These are phyloP conservation scores for Leishmania mexicana DNA, from an alignment of 208 protist genomes.

Conservation along the genomic window DNA sequence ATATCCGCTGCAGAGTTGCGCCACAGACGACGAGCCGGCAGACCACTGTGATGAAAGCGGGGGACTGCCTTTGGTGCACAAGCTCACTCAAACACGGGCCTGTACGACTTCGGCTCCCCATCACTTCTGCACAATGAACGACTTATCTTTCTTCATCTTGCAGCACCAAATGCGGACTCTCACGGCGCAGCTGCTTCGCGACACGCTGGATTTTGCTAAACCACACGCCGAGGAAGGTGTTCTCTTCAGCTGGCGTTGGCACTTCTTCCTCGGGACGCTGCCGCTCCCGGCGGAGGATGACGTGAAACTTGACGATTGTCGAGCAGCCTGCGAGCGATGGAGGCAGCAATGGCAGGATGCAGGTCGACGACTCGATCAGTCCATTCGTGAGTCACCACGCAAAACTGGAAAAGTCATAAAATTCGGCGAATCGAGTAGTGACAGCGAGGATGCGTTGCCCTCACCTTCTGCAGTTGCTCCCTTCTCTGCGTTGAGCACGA, in stretches of 20 bases:
- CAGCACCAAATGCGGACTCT: constrained; percentile 13
- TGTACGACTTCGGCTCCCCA: background rate
- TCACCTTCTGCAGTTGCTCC: background rate
- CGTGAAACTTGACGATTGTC: background rate
- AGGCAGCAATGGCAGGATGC: constrained; percentile 21
- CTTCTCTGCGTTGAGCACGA: background rate
- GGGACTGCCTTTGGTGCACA: background rate
- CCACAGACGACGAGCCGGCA: background rate
- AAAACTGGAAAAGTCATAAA: constrained; percentile 13
- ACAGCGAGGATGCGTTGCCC: constrained; percentile 21
- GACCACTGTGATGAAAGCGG: background rate
- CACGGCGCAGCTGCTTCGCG: constrained; percentile 33
- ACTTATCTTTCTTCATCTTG: constrained; percentile 30
- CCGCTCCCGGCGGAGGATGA: constrained; percentile 14
- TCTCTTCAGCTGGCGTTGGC: constrained; percentile 52
- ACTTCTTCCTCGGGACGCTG: constrained; percentile 48
- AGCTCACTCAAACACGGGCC: background rate
- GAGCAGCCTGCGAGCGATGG: constrained; percentile 13
- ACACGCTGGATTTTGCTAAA: constrained; percentile 34
- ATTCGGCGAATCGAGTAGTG: constrained; percentile 36
- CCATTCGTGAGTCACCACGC: constrained; percentile 13
- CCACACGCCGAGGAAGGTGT: constrained; percentile 1
- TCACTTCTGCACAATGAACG: constrained; percentile 32
- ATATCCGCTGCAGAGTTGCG: background rate
- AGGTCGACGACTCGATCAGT: constrained; percentile 14